Evolutionary conservation across 2,329 filamentous ascomycete species (phyloP), one percentile per base, ranked within the genome.

Genomic region (Pseudohalonectria lignicola): DNA sequence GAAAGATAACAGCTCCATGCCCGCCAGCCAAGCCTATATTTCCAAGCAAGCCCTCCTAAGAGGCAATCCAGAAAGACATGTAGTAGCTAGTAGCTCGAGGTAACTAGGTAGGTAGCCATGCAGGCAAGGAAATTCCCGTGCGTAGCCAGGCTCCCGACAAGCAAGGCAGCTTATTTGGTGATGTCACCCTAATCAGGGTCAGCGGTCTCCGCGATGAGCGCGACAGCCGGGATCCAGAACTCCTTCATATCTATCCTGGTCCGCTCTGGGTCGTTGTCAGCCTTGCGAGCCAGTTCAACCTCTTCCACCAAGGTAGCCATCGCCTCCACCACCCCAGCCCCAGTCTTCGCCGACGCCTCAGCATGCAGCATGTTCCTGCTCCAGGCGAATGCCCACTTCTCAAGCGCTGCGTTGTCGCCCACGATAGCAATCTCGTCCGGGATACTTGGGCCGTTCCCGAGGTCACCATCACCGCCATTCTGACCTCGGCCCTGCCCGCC

Each of bases 151-250:
- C n/a, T n/a, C n/a, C n/a, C n/a, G n/a, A n/a, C n/a, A n/a, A n/a
- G n/a, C n/a, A n/a, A n/a, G n/a, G n/a, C n/a, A n/a, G n/a, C n/a
- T n/a, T n/a, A n/a, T n/a, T n/a, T n/a, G n/a, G n/a, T n/a, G n/a
- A n/a, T n/a, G n/a, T n/a, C n/a, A n/a, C n/a, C n/a, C n/a, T n/a
- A n/a, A n/a, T n/a, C n/a, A n/a, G n/a, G n/a, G n/a, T n/a, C n/a
- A n/a, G n/a, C n/a, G n/a, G 23, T 26, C 12, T 15, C 36, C 4
- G 30, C 19, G 20, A 38, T 18, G 11, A 20, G 29, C 19, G 36
- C 20, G 20, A 38, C 36, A n/a, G 36, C 30, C 9, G 36, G 36
- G 9, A 38, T 38, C 36, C 36, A 38, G 15, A 21, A n/a, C 11
- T 38, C 18, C n/a, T 29, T 28, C 36, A 38, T 38, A 9, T 31